Percentiles rank a stretch among this genome's conserved stretches.
These are phyloP conservation scores for Phylloporus gajari DNA, from an alignment of 1,284 basidiomycete genomes.

Conservation along the genomic window DNA sequence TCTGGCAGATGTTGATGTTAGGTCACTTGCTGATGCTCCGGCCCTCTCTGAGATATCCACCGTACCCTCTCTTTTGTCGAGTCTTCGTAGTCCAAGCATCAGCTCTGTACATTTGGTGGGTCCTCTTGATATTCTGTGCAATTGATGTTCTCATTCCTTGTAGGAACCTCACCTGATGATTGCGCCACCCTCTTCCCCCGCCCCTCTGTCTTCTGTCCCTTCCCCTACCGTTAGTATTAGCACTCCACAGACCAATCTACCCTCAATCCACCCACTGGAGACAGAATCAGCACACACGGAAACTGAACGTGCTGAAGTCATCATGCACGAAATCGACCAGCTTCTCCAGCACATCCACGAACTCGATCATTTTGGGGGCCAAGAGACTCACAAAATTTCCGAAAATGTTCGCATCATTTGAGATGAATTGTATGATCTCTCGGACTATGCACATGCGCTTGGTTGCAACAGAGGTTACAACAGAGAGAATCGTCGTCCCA, in stretches of 20 bases:
- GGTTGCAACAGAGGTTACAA: conserved; percentile 21
- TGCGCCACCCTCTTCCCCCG: conserved; percentile 48
- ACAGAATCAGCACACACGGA: conserved; percentile 53
- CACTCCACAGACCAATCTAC: conserved; percentile 68
- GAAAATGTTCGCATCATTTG: conserved; percentile 70
- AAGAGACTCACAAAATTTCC: conserved; percentile 68
- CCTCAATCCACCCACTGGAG: conserved; percentile 66
- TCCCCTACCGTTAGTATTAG: conserved; percentile 69
- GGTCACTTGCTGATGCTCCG: conserved; percentile 40
- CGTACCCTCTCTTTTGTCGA: conserved; percentile 66
- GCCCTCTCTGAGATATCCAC: conserved; percentile 52
- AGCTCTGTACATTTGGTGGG: conserved; percentile 46
- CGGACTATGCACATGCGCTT: conserved; percentile 50
- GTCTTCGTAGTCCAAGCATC: conserved; percentile 30
- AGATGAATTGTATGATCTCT: conserved; percentile 68
- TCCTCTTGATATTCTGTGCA: conserved; percentile 35
- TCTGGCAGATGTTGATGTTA: conserved; percentile 46
- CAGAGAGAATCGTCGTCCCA: conserved; percentile 26
- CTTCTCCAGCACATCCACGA: conserved; percentile 73
- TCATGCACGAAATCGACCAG: conserved; percentile 73
- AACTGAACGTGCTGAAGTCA: conserved; percentile 50
- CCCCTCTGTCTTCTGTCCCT: conserved; percentile 44
- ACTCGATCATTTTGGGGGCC: conserved; percentile 65
- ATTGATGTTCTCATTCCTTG: conserved; percentile 10
- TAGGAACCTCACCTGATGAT: conserved; percentile 42